Base-by-base conservation (phyloP, 2,329 filamentous ascomycete species). In the Diaporthe australafricana region DNA sequence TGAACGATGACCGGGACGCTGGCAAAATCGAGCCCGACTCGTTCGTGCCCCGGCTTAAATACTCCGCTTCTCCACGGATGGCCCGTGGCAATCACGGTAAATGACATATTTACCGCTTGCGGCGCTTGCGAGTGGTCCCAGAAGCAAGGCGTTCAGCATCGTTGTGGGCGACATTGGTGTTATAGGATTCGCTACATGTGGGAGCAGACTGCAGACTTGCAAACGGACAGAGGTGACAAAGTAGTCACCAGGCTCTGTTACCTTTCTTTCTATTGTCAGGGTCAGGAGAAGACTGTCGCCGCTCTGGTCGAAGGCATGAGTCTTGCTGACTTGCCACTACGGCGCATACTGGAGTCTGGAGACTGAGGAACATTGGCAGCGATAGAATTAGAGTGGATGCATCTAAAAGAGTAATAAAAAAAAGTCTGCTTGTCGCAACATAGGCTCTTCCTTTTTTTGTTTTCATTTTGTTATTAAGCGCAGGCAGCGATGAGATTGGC, bases 361-460 rank as follows among this genome's bases (percentile, higher is more conserved):
- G 20, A 63, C 30, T 25, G 42, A 25, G 32, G 30, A 32, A 48
- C 27, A 25, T 65, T 38, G 42, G 12, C 60, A 50, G 60, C 42
- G 42, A 63, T 65, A 65, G 60, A 65, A 22, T 20, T 65, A 65
- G 60, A 65, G 60, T 50, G 45, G 60, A 20, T 65, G 60, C 60
- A 65, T 32, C 50, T 27, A 30, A 38, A 38, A 38, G 45, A 50
- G 35, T 50, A 50, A 50, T 65, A 50, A 17, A 65, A 50, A 35
- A 35, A 40, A 65, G 38, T 30, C 7, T 12, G 45, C 47, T 25
- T 20, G n/a, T 63, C 60, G 27, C 30, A 63, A n/a, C 20, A 63
- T 25, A 16, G 9, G 32, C 32, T 35, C 32, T 35, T 9, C 7
- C 14, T 4, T 22, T n/a, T n/a, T 17, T 8, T 32, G 4, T 47